A percentile compares a stretch with the other conserved stretches of the same genome.
These are phyloP conservation scores for Naegleria lovaniensis DNA, from an alignment of 208 protist species.

Conservation along the genomic window DNA sequence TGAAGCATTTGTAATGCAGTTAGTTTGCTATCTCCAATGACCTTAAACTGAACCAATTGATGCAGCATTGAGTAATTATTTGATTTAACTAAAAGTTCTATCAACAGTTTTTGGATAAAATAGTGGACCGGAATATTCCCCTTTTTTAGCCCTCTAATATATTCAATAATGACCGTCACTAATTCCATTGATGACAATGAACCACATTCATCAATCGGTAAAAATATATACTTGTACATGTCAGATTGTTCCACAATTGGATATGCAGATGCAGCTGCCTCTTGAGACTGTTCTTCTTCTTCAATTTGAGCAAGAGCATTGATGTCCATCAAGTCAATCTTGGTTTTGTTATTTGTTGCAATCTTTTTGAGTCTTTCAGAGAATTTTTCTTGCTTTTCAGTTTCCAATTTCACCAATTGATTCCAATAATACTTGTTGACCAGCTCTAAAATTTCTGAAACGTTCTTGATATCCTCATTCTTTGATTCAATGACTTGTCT, in stretches of 20 bases:
- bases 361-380: no score
- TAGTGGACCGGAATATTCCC: background rate
- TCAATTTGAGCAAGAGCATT: background rate
- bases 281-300: background rate
- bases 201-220: background rate
- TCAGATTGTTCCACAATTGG: constrained; percentile 24
- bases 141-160: background rate
- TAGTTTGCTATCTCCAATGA: background rate
- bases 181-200: background rate
- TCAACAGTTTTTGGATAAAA: constrained; percentile 16
- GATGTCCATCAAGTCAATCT: background rate
- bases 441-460: background rate
- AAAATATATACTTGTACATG: constrained; percentile 7
- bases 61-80: background rate
- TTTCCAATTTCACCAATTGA: background rate
- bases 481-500: background rate
- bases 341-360: background rate
- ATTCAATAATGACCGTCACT: background rate
- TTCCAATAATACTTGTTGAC: constrained; percentile 18
- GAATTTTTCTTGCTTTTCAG: background rate
- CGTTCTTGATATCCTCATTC: background rate
- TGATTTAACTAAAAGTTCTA: background rate
- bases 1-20: background rate
- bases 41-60: constrained; percentile 19
- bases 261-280: background rate